Evolutionary conservation across 306 rosid genomes (phyloP).

Genomic region (Prinsepia uniflora): DNA sequence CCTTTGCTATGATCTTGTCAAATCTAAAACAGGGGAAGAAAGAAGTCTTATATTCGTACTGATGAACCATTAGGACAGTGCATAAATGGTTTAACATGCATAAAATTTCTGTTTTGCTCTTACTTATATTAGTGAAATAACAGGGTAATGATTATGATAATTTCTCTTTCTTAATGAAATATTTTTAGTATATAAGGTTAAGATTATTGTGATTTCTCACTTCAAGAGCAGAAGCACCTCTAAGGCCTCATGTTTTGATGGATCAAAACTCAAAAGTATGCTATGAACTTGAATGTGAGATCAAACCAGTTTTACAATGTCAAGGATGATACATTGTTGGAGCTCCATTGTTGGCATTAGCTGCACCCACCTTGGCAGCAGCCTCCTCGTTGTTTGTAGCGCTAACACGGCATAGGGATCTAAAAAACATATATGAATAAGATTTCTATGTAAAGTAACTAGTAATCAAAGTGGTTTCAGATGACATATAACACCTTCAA

Average conservation of each 20-base stretch:
- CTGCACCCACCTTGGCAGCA: conserved; percentile 70
- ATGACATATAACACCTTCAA: neutral
- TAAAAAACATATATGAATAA: conserved; percentile 20
- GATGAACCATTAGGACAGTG: neutral
- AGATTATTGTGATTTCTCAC: neutral
- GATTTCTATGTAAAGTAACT: neutral
- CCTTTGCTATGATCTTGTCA: conserved; percentile 88
- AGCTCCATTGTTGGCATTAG: conserved; percentile 62
- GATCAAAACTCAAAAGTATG: conserved; percentile 12
- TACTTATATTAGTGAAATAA: neutral
- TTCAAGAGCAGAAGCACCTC: neutral
- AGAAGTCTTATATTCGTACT: neutral
- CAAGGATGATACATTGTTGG: conserved; percentile 62
- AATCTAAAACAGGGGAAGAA: conserved; percentile 38
- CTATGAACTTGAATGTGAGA: conserved; percentile 22
- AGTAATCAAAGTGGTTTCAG: neutral
- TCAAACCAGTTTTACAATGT: conserved; percentile 30
- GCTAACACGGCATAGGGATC: conserved; percentile 43
- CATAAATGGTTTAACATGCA: neutral
- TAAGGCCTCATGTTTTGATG: neutral
- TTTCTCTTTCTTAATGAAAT: neutral
- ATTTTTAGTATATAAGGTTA: neutral
- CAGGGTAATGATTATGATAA: neutral
- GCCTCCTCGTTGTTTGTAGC: conserved; percentile 62
- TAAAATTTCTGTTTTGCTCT: neutral